These are phyloP conservation scores for Panaeolus cyanescens DNA, from an alignment of 768 basidiomycete species.

Conservation along the genomic window DNA sequence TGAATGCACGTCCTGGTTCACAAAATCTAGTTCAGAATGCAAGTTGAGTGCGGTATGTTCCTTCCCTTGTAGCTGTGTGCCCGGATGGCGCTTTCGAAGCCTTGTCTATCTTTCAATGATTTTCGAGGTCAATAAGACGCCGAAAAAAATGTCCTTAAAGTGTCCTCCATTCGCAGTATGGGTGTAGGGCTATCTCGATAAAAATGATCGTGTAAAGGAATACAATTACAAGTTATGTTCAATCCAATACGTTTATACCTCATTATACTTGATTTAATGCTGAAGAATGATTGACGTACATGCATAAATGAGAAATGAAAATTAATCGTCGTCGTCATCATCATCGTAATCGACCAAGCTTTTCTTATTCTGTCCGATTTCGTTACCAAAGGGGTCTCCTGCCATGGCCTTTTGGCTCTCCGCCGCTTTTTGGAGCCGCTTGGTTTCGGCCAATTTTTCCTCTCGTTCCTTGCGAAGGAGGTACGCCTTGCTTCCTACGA, in stretches of 20 bases:
- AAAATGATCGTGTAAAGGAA: conserved; percentile 17
- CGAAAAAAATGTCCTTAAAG: conserved; percentile 26
- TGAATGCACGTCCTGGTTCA: conserved; percentile 12
- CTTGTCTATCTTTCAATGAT: conserved; percentile 33
- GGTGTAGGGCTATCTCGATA: conserved; percentile 16
- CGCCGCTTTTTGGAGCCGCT: conserved; percentile 63
- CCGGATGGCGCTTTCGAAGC: conserved; percentile 43
- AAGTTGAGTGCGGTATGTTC: not conserved
- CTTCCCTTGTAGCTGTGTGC: not conserved
- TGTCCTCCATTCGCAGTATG: conserved; percentile 11
- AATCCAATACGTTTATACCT: not conserved
- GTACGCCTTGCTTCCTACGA: conserved; percentile 86
- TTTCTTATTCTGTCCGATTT: conserved; percentile 37
- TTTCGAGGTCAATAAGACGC: conserved; percentile 38
- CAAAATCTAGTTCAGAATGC: not conserved
- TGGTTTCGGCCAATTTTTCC: conserved; percentile 68
- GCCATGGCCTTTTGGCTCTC: conserved; percentile 46
- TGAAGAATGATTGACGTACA: too few species aligned
- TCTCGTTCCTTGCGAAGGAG: conserved; percentile 70
- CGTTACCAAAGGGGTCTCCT: conserved; percentile 73
- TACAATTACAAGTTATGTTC: conserved; percentile 16
- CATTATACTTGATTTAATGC: not conserved
- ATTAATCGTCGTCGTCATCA: conserved; percentile 40
- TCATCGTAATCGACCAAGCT: conserved; percentile 61
- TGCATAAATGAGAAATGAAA: not conserved